These are phyloP conservation scores for Penicillium sp. DNA, from an alignment of 2,329 filamentous ascomycete genomes.

Conservation along the genomic window DNA sequence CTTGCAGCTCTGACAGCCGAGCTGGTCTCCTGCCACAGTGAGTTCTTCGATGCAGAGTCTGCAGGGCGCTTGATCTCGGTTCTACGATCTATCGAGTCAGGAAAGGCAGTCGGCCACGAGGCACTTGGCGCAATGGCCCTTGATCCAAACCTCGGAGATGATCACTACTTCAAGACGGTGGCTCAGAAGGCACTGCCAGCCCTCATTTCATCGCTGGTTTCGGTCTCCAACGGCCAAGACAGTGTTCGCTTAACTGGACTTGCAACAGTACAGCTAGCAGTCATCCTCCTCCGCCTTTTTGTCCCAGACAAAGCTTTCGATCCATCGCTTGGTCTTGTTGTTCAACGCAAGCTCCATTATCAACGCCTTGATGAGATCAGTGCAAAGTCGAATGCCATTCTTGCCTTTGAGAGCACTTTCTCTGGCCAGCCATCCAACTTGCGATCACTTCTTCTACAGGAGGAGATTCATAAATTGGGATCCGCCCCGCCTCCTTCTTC, in stretches of 20 bases:
- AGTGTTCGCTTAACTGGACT: conserved; percentile 50
- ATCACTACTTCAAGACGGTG: conserved; percentile 41
- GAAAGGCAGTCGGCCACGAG: conserved; percentile 16
- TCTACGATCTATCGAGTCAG: conserved; percentile 29
- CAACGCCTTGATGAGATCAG: conserved; percentile 59
- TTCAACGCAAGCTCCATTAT: conserved; percentile 64
- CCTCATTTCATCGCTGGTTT: conserved; percentile 29
- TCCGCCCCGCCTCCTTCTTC: conserved; percentile 65
- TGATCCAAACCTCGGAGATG: conserved; percentile 21
- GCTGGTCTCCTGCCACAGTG: conserved; percentile 37
- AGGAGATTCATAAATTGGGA: conserved; percentile 66
- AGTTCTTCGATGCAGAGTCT: conserved; percentile 35
- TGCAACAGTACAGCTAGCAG: conserved; percentile 74
- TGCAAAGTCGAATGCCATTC: conserved; percentile 61
- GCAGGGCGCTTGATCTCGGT: conserved; percentile 24
- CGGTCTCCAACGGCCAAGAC: conserved; percentile 13
- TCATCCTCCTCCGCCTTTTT: conserved; percentile 75
- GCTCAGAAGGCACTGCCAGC: conserved; percentile 31
- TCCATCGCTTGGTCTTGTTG: conserved; percentile 63
- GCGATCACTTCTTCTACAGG: conserved; percentile 63
- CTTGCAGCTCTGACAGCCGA: conserved; percentile 44
- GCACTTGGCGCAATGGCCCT: conserved; percentile 19
- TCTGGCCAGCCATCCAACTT: conserved; percentile 69
- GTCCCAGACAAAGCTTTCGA: conserved; percentile 87
- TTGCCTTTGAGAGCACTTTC: conserved; percentile 65